Percentiles rank a stretch among this genome's conserved stretches.
These are phyloP conservation scores for Purshia tridentata DNA, from an alignment of 306 rosid species.

Conservation along the genomic window DNA sequence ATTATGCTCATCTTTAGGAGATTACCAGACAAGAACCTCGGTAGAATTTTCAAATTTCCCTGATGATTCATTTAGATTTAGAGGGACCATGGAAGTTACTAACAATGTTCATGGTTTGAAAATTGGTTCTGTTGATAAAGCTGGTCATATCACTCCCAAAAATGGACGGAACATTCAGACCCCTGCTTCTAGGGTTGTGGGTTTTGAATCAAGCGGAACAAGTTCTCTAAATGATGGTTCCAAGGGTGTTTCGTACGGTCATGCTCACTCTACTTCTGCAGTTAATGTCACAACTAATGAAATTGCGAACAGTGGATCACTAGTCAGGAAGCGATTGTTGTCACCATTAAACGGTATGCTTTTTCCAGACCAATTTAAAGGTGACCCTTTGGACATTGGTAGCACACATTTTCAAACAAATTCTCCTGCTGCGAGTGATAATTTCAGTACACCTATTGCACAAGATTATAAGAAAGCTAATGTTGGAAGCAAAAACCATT, in stretches of 20 bases:
- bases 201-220: constrained; percentile 64
- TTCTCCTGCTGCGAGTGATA: constrained; percentile 35
- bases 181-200: constrained; percentile 91
- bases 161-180: constrained; percentile 47
- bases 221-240: constrained; percentile 46
- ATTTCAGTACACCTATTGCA: constrained; percentile 28
- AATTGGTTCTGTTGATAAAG: constrained; percentile 52
- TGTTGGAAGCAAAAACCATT: constrained; percentile 56
- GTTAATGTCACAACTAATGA: constrained; percentile 38
- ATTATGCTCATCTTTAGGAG: constrained; percentile 54
- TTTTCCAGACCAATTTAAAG: constrained; percentile 61
- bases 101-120: constrained; percentile 61
- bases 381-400: constrained; percentile 68
- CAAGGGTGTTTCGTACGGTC: constrained; percentile 32
- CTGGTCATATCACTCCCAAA: constrained; percentile 35
- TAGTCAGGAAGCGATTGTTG: constrained; percentile 73
- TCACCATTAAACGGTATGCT: constrained; percentile 87
- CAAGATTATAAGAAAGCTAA: constrained; percentile 90
- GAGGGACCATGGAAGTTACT: constrained; percentile 58
- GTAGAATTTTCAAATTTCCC: constrained; percentile 47
- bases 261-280: constrained; percentile 34
- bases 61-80: constrained; percentile 37
- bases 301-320: constrained; percentile 49
- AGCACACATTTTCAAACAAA: constrained; percentile 35
- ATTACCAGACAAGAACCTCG: constrained; percentile 46